A percentile compares a stretch with the other conserved stretches of the same genome.
Evolutionary conservation across 371 early-diverging fungal species (phyloP).

Genomic region (Thermomucor indicae-seudaticae): DNA sequence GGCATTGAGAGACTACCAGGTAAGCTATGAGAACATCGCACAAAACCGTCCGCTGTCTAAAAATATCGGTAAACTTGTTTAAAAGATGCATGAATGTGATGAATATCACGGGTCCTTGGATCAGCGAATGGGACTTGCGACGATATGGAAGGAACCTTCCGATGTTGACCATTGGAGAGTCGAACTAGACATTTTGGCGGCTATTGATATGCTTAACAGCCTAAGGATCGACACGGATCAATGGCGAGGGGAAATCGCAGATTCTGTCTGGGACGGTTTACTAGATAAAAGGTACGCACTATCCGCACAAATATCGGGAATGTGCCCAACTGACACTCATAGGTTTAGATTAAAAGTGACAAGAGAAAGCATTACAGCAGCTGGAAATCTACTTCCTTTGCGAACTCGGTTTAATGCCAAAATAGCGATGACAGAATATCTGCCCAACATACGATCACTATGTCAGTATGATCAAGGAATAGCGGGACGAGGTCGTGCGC

Average conservation of each 20-base stretch:
- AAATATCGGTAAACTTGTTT: background rate
- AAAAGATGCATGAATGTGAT: constrained; percentile 20
- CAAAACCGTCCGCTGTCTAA: too few species aligned
- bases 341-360: background rate
- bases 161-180: constrained; percentile 19
- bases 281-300: background rate
- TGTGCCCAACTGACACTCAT: background rate
- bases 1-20: background rate
- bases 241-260: background rate
- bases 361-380: constrained; percentile 3
- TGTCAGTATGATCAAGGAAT: constrained; percentile 16
- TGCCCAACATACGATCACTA: constrained; percentile 19
- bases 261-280: background rate
- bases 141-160: constrained; percentile 9
- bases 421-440: constrained; percentile 15
- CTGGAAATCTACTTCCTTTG: constrained; percentile 1
- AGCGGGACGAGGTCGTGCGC: constrained; percentile 8
- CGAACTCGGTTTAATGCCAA: constrained; percentile 1
- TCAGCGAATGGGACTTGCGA: background rate
- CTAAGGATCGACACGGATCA: background rate
- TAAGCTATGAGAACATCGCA: background rate
- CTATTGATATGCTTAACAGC: constrained; percentile 3
- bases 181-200: constrained; percentile 7
- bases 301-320: background rate
- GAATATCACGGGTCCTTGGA: constrained; percentile 11